Evolutionary conservation across 2,329 filamentous ascomycete genomes (phyloP), one percentile per base, ranked within the genome.

Genomic region (Ophiostoma sp.): DNA sequence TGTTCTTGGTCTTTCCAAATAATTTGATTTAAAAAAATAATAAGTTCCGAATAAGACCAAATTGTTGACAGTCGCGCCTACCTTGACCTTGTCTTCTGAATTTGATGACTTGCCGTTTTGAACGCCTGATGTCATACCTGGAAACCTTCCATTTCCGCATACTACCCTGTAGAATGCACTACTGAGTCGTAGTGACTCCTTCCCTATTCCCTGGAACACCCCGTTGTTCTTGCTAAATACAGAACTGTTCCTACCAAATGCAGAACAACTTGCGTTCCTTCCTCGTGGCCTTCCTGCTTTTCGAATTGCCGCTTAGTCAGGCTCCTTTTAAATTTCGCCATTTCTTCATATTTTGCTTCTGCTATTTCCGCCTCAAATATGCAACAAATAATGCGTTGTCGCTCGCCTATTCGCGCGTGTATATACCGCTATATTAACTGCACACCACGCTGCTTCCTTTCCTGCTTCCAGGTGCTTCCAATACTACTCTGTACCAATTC

Each of bases 91-190:
- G 8, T 39, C 36, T 39, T 39, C 2, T 48, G 17, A 48, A 17
- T 57, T 23, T 57, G 52, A 31, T 57, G n/a, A 27, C 52, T 57
- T 23, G 17, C 52, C 52, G 15, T 23, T 48, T 48, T 57, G 23
- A 57, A 27, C 23, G 52, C 52, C 52, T 57, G 52, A 57, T 57
- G 52, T 57, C 52, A 57, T 57, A 57, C 52, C 52, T 57, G n/a
- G 8, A 27, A 17, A 57, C 52, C 23, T 57, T 57, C 52, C 52
- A 13, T 27, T 57, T 57, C 52, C n/a, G 52, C 27, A 31, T 31
- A 31, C 27, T 31, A 31, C 27, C 3, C 27, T 57, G 15, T 31
- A 57, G 8, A 27, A 57, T 27, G 52, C 23, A 57, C 52, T 57
- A n/a, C 17, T 27, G 20, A 17, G 44, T n/a, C 44, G 44, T 17